phyloP scores from a whole-genome alignment of 2,329 filamentous ascomycete species.

The Elsinoe ampelina region DNA sequence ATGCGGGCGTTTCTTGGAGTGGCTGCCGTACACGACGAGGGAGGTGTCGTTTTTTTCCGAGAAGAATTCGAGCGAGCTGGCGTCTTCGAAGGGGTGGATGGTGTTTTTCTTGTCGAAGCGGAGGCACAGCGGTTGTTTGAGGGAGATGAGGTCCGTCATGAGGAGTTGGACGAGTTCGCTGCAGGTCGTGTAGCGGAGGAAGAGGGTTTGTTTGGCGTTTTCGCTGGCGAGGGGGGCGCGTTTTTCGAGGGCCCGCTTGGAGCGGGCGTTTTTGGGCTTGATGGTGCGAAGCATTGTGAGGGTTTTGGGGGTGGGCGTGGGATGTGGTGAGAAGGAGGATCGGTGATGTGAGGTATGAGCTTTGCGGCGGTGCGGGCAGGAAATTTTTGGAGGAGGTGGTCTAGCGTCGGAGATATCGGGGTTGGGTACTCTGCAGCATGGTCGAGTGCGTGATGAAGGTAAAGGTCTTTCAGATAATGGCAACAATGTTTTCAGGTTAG shows the following conservation, averaged over 20 bases:
- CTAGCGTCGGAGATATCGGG: neutral
- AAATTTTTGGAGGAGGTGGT: constrained; percentile 5
- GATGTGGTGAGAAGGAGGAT: neutral
- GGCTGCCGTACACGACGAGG: constrained; percentile 72
- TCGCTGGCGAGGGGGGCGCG: constrained; percentile 81
- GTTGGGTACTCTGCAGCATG: neutral
- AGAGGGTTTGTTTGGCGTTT: constrained; percentile 81
- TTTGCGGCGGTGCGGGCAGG: neutral
- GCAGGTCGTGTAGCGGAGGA: constrained; percentile 79
- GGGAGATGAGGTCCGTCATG: constrained; percentile 70
- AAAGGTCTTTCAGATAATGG: neutral
- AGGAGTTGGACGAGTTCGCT: constrained; percentile 76
- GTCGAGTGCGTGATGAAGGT: neutral
- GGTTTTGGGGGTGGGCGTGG: neutral
- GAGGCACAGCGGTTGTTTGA: constrained; percentile 76
- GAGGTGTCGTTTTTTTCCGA: constrained; percentile 91
- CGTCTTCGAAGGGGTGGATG: constrained; percentile 88
- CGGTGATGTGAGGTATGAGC: neutral
- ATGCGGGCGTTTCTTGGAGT: constrained; percentile 93
- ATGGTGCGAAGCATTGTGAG: constrained; percentile 48
- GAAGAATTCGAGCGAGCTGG: constrained; percentile 85
- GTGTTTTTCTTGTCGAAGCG: constrained; percentile 97
- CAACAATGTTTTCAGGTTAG: too few relatives aligned
- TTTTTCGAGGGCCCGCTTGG: constrained; percentile 89
- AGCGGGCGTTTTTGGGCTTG: constrained; percentile 66